Percentiles rank a stretch among this genome's conserved stretches.
These are phyloP conservation scores for Hippophae rhamnoides DNA, from an alignment of 306 rosid species.

Conservation along the genomic window DNA sequence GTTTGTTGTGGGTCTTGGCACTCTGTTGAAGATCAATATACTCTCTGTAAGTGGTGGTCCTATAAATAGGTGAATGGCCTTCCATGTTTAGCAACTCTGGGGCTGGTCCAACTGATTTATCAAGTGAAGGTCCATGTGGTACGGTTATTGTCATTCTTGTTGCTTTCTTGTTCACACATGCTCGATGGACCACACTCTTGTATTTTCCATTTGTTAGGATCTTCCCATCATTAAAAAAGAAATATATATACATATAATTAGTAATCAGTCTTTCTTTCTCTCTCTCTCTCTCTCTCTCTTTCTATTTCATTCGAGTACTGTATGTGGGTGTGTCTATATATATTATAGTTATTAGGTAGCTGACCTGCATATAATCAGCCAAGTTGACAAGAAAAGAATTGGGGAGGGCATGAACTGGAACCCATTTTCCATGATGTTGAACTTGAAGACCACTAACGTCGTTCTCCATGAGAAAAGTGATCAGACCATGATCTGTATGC, in stretches of 20 bases:
- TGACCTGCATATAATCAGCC: constrained; percentile 10
- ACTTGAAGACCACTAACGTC: constrained; percentile 20
- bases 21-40: constrained; percentile 12
- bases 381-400: constrained; percentile 8
- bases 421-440: constrained; percentile 3
- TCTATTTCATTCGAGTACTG: no score
- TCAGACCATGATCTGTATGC: constrained; percentile 11
- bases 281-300: no score
- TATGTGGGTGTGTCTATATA: no score
- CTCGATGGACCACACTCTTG: constrained; percentile 9
- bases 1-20: not conserved
- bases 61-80: constrained; percentile 7
- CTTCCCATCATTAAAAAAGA: not conserved
- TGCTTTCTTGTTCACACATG: constrained; percentile 3
- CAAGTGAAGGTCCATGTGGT: constrained; percentile 8
- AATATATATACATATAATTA: no score
- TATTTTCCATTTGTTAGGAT: constrained; percentile 13
- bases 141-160: constrained; percentile 7
- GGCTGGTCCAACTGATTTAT: constrained; percentile 5
- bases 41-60: constrained; percentile 1
- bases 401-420: not conserved
- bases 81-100: constrained; percentile 7
- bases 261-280: no score
- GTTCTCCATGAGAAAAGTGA: constrained; percentile 16
- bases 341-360: no score